Percentiles rank a stretch among this genome's conserved stretches.
phyloP scores from a whole-genome alignment of 306 rosid species.

The Mimosa bimucronata region DNA sequence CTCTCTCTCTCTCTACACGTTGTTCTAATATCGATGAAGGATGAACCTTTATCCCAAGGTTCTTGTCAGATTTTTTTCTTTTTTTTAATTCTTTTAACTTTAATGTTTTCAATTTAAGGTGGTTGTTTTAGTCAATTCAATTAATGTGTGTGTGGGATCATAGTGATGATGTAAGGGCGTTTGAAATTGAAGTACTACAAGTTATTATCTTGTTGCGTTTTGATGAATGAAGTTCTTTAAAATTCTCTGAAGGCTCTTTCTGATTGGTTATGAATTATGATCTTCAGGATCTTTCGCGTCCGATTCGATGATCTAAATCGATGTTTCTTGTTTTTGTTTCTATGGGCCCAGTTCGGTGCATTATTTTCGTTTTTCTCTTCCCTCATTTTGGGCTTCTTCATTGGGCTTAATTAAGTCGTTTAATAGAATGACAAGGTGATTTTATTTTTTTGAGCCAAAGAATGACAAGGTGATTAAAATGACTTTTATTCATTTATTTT shows the following conservation, averaged over 20 bases:
- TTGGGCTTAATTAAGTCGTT: neutral
- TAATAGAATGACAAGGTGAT: neutral
- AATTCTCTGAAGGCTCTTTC: constrained; percentile 29
- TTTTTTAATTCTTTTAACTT: neutral
- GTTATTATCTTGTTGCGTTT: constrained; percentile 32
- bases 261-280: constrained; percentile 30
- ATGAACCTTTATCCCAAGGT: constrained; percentile 47
- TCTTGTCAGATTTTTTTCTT: constrained; percentile 37
- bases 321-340: constrained; percentile 49
- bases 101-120: neutral
- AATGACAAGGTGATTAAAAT: too few species aligned
- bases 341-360: constrained; percentile 46
- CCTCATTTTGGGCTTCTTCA: neutral
- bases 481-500: too few species aligned
- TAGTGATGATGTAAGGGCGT: neutral
- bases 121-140: constrained; percentile 20
- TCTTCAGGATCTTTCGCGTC: constrained; percentile 44
- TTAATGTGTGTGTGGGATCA: neutral
- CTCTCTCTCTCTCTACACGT: constrained; percentile 14
- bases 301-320: constrained; percentile 45
- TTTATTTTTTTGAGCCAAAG: too few species aligned
- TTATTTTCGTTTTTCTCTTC: neutral
- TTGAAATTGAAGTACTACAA: neutral
- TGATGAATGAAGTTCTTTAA: constrained; percentile 32
- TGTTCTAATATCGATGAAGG: constrained; percentile 48